Evolutionary conservation across 768 basidiomycete genomes (phyloP), one percentile per base, ranked within the genome.

Genomic region (Tylopilus felleus): DNA sequence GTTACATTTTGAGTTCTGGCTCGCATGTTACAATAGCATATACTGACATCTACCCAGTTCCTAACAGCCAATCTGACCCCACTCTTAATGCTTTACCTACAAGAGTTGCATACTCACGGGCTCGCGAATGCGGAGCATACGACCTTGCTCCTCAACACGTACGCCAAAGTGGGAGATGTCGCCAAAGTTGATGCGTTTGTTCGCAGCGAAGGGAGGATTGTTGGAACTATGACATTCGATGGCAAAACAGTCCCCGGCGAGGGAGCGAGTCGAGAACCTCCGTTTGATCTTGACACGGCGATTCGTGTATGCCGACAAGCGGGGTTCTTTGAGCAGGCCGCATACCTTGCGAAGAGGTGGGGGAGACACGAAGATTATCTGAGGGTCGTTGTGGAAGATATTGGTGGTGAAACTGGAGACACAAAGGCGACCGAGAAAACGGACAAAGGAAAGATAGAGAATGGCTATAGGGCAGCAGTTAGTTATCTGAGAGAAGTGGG

Each of bases 41-140:
- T 44, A 38, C 44, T 66, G 14, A 62, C 45, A 47, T 38, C 8
- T 2, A 2, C 1, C 17, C 54, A 98, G 95, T 98, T 94, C 72
- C 83, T 99, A 35, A 97, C 97, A 60, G 93, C 96, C 0, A 97
- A 98, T 65, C 79, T 95, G 2, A 97, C 98, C 51, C 89, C 94
- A 58, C 93, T 95, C 66, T 86, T 99, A 49, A 94, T 91, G 28
- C 90, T 90, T 1, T 99, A 98, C 69, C 80, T 99, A 0, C 95
- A 98, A 79, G 95, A 96, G 68, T 77, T 99, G 0, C 97, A 99
- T 66, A 79, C 90, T 1, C 78, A 86, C 1, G 88, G 90, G 0
- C 83, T 96, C 7, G 96, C 97, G 27, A 98, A 96, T 63, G 84
- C 93, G 0, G 95, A 98, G 63, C 96, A 98, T 65, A 99, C 97